Base-by-base conservation (phyloP, 495 filamentous ascomycete genomes). In the Aeminium ludgeri region DNA sequence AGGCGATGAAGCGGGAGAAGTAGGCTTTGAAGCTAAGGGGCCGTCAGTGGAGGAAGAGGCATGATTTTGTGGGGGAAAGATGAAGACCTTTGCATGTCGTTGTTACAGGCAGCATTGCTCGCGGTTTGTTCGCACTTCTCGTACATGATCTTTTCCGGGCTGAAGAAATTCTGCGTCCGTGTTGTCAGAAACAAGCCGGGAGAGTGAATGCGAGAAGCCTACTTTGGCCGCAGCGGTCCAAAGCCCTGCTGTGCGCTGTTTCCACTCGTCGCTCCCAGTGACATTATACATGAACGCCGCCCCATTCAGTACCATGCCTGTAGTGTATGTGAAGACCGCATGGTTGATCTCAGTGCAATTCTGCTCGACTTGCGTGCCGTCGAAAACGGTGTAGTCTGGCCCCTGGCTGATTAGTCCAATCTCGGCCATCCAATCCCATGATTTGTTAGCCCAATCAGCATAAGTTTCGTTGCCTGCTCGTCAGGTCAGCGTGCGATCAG, bases 21-120 rank as follows among this genome's bases (percentile, higher is more conserved):
- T 81, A 77, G 8, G 76, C 78, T 59, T 86, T 86, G 66, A 83
- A 84, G 35, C 65, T 69, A 43, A 66, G 64, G 19, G 11, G 13
- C 18, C 23, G 34, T 23, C n/a, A 6, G 10, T 15, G 34, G 10
- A 17, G 6, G 34, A n/a, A 3, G 3, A 6, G 6, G 34, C 3
- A 36, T 4, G 19, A 19, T 12, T n/a, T n/a, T 36, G 34, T 4
- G n/a, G n/a, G 19, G 3, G 11, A 19, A 4, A 36, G 13, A 19
- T 4, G 18, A 5, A 3, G 2, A 36, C 34, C 34, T 36, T 18
- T 30, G 18, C 55, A 80, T 71, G 52, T 86, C 81, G 31, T 63
- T 64, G 53, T 80, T 68, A 57, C 82, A 87, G 32, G 18, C 17
- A 16, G 29, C 59, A 57, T 0, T 59, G 51, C 51, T 87, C 82